These are phyloP conservation scores for Spatholobus suberectus DNA, from an alignment of 306 rosid genomes.

Conservation along the genomic window DNA sequence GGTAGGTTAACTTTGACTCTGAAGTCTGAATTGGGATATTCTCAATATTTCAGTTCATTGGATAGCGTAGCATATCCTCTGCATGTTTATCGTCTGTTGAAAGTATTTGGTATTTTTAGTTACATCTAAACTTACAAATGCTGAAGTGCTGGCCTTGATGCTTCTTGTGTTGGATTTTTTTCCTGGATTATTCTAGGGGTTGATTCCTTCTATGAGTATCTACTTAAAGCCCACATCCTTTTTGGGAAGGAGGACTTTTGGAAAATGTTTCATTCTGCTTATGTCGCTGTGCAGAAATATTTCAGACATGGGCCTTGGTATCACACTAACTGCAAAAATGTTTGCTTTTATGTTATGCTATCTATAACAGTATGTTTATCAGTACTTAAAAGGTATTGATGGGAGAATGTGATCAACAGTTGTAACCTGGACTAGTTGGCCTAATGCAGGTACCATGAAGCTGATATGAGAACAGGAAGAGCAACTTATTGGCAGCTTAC, in stretches of 20 bases:
- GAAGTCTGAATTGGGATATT: neutral
- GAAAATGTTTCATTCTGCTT: slow-evolving; percentile 63
- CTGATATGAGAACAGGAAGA: slow-evolving; percentile 97
- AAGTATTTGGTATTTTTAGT: slow-evolving; percentile 16
- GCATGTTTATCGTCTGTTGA: slow-evolving; percentile 31
- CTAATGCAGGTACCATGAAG: slow-evolving; percentile 88
- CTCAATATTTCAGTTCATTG: slow-evolving; percentile 15
- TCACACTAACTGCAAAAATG: slow-evolving; percentile 29
- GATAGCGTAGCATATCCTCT: slow-evolving; percentile 24
- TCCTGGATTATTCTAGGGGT: slow-evolving; percentile 72
- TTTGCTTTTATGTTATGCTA: slow-evolving; percentile 5
- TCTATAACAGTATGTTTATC: slow-evolving; percentile 17
- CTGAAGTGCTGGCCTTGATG: slow-evolving; percentile 34
- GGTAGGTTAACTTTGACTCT: slow-evolving; percentile 58
- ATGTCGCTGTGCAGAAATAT: slow-evolving; percentile 60
- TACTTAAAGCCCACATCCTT: slow-evolving; percentile 88
- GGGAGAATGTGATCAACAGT: slow-evolving; percentile 35
- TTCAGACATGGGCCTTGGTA: slow-evolving; percentile 98
- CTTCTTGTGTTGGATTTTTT: slow-evolving; percentile 51
- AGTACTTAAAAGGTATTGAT: neutral
- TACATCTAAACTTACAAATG: slow-evolving; percentile 29
- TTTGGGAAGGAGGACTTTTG: slow-evolving; percentile 62
- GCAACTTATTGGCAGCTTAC: slow-evolving; percentile 99
- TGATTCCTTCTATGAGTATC: slow-evolving; percentile 97
- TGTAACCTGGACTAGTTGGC: slow-evolving; percentile 41